A percentile compares a stretch with the other conserved stretches of the same genome.
Evolutionary conservation across 371 early-diverging fungal genomes (phyloP).

Genomic region (Rhizopus delemar): DNA sequence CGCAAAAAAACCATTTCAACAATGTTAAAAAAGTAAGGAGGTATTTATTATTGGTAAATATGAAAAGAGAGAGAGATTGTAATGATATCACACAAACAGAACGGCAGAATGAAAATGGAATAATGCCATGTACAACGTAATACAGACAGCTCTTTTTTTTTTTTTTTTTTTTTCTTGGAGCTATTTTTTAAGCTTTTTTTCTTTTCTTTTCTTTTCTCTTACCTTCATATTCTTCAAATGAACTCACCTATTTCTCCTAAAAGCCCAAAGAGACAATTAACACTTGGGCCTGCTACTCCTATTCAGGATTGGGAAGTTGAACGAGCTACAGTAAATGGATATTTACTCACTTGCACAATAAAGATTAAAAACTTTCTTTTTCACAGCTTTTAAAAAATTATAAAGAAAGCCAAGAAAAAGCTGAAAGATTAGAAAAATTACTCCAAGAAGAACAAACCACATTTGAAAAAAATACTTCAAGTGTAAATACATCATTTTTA

Average conservation of each 20-base stretch:
- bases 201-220: slow-evolving; percentile 11
- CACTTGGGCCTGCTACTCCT: slow-evolving; percentile 32
- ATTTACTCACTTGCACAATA: not conserved
- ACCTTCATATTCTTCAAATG: slow-evolving; percentile 11
- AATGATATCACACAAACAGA: too few relatives aligned
- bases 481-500: slow-evolving; percentile 19
- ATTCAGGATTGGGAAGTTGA: slow-evolving; percentile 45
- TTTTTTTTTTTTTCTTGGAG: too few relatives aligned
- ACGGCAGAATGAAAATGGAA: too few relatives aligned
- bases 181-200: not conserved
- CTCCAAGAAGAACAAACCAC: slow-evolving; percentile 24
- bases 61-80: too few relatives aligned
- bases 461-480: slow-evolving; percentile 33
- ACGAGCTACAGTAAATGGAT: slow-evolving; percentile 32
- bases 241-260: slow-evolving; percentile 12
- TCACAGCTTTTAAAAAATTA: slow-evolving; percentile 24
- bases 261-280: slow-evolving; percentile 23
- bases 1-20: too few relatives aligned
- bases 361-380: too few relatives aligned
- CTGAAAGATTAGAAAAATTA: slow-evolving; percentile 28
- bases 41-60: too few relatives aligned
- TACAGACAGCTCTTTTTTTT: too few relatives aligned
- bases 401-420: slow-evolving; percentile 29
- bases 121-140: too few relatives aligned
- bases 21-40: too few relatives aligned